phyloP scores from a whole-genome alignment of 495 filamentous ascomycete genomes.

The Penicillium cataractarum region DNA sequence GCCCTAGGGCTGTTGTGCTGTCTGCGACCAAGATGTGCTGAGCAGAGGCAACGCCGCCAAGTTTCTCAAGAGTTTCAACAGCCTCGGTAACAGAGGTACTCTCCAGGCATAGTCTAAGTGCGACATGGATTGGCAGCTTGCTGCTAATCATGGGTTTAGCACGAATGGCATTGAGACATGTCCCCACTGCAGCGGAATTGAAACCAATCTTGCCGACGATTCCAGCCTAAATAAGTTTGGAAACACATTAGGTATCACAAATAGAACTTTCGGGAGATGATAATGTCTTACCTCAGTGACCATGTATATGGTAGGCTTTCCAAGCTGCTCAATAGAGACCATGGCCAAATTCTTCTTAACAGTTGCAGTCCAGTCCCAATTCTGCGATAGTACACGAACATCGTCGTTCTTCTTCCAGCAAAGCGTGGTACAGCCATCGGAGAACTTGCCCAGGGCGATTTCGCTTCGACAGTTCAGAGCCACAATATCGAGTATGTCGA shows the following conservation, averaged over 20 bases:
- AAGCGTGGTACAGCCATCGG: constrained; percentile 66
- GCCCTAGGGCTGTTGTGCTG: constrained; percentile 50
- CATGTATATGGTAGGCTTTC: constrained; percentile 54
- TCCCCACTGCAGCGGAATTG: constrained; percentile 63
- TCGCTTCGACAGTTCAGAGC: constrained; percentile 71
- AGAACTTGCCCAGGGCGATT: constrained; percentile 64
- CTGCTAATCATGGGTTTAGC: constrained; percentile 58
- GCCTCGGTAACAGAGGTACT: constrained; percentile 55
- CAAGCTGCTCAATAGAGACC: constrained; percentile 52
- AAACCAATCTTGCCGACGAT: constrained; percentile 74
- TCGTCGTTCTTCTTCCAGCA: constrained; percentile 51
- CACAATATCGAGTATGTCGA: constrained; percentile 60
- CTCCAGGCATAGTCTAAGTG: constrained; percentile 62
- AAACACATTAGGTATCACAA: neutral
- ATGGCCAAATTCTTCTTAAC: constrained; percentile 58
- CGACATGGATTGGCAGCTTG: constrained; percentile 65
- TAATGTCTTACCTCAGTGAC: constrained; percentile 41
- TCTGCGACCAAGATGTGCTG: constrained; percentile 67
- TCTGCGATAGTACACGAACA: constrained; percentile 59
- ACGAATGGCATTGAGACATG: constrained; percentile 69
- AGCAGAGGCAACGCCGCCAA: constrained; percentile 60
- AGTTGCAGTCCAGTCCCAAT: constrained; percentile 64
- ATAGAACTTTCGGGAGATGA: neutral
- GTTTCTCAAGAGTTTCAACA: constrained; percentile 46
- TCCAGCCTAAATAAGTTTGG: constrained; percentile 51